These are phyloP conservation scores for Phlebopus sp. DNA, from an alignment of 1,284 basidiomycete genomes.

Conservation along the genomic window DNA sequence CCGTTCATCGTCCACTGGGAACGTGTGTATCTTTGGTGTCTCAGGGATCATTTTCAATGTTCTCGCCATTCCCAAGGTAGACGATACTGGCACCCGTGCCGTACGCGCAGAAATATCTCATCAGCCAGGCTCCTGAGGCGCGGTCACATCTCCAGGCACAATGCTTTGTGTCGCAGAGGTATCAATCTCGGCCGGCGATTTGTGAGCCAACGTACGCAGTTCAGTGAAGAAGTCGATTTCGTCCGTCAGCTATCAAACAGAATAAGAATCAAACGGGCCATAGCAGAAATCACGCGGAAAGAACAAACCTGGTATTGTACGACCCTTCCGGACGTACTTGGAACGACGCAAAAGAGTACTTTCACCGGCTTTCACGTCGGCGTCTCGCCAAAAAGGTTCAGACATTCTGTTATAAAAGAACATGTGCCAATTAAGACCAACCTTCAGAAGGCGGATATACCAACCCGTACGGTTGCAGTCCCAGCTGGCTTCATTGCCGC, in stretches of 20 bases:
- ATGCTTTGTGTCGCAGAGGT: constrained; percentile 10
- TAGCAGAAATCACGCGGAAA: not conserved
- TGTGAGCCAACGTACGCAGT: constrained; percentile 27
- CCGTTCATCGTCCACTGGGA: no score
- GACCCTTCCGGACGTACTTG: constrained; percentile 68
- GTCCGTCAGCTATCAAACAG: constrained; percentile 28
- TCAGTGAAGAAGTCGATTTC: constrained; percentile 38
- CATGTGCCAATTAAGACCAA: not conserved
- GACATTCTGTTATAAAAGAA: not conserved
- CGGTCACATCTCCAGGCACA: not conserved
- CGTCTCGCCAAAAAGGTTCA: no score
- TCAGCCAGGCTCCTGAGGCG: no score
- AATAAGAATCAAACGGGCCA: not conserved
- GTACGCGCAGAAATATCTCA: no score
- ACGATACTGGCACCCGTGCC: no score
- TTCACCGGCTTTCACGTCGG: constrained; percentile 34
- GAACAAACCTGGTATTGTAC: constrained; percentile 54
- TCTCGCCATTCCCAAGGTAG: no score
- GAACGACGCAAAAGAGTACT: constrained; percentile 65
- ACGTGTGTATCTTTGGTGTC: no score
- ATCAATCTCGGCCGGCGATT: constrained; percentile 8
- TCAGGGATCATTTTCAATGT: no score
- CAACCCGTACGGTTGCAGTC: constrained; percentile 27
- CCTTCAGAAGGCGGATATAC: constrained; percentile 11
- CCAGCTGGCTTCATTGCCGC: constrained; percentile 1